Base-by-base conservation (phyloP, 2,329 filamentous ascomycete species). In the Talaromyces verruculosus region DNA sequence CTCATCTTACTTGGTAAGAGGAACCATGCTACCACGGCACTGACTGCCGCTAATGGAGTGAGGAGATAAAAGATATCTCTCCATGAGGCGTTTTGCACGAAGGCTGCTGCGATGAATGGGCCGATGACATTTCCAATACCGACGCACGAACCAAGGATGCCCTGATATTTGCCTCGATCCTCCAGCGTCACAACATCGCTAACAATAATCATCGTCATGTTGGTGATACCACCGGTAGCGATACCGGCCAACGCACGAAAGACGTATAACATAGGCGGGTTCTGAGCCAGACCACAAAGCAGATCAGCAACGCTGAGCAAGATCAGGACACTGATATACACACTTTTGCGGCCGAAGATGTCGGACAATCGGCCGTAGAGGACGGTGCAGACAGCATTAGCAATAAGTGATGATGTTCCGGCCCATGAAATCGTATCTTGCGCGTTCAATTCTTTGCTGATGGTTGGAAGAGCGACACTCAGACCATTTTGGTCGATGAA, bases 361-460 rank as follows among this genome's bases (percentile, higher is more conserved):
- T 89, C 86, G 0, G 86, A 88, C 2, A 88, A 70, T 2, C 86
- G 82, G 22, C 87, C 87, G 72, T 89, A 89, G 0, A 90, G 80
- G 67, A 89, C 85, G 68, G 88, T 87, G 68, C 89, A 89, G 39
- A 85, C 84, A 0, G 88, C 89, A 65, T 85, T 87, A 2, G 88
- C 85, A 5, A 92, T 82, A 4, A 92, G 79, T 69, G 90, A 92
- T 17, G 87, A 87, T 4, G 89, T 91, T 1, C 89, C 89, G 13
- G 87, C 84, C 89, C 89, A 91, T 72, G 91, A 91, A 57, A 88
- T 88, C 2, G 77, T 77, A 65, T 78, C 69, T 58, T 76, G 75
- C 1, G 79, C 79, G 63, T 79, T 69, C 22, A 84, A 77, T 63
- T 86, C 82, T 61, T 77, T 72, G 64, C 82, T 80, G 69, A 87